Evolutionary conservation across 495 filamentous ascomycete genomes (phyloP).

Genomic region (Glarea lozoyensis): DNA sequence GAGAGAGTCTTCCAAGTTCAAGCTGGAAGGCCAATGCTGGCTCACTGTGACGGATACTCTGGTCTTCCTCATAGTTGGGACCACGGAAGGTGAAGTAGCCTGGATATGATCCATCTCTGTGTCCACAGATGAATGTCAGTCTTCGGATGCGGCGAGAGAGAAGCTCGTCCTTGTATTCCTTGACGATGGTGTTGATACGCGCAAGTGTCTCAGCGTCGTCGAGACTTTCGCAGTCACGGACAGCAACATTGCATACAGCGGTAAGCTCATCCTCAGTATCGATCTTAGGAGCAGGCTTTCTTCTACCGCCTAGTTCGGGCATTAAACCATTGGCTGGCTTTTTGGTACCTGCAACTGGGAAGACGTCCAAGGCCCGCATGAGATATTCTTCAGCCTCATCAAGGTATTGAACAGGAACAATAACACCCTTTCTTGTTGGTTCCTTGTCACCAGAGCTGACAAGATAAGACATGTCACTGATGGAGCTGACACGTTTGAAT

Average conservation of each 20-base stretch:
- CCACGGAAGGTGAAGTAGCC: conserved; percentile 98
- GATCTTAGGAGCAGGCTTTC: conserved; percentile 38
- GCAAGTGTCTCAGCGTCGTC: conserved; percentile 74
- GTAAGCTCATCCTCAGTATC: conserved; percentile 69
- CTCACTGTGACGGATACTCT: conserved; percentile 93
- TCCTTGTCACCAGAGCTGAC: conserved; percentile 58
- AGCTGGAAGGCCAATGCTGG: conserved; percentile 97
- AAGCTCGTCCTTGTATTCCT: conserved; percentile 79
- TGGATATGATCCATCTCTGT: conserved; percentile 89
- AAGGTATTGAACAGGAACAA: conserved; percentile 83
- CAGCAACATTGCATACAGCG: conserved; percentile 82
- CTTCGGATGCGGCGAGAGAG: conserved; percentile 72
- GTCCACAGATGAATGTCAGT: conserved; percentile 92
- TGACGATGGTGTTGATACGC: conserved; percentile 64
- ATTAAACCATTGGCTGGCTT: conserved; percentile 43
- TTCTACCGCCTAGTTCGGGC: conserved; percentile 64
- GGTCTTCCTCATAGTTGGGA: conserved; percentile 79
- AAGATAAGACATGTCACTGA: conserved; percentile 92
- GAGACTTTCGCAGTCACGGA: conserved; percentile 79
- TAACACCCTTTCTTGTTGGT: conserved; percentile 83
- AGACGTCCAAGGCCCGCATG: conserved; percentile 68
- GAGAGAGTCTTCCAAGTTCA: conserved; percentile 84
- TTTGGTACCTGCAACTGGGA: conserved; percentile 51
- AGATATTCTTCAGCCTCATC: conserved; percentile 89
- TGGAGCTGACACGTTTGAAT: conserved; percentile 80